Percentiles rank a stretch among this genome's conserved stretches.
Conservation (phyloP, 805 yeast species). For the Kuraishia floccosa region DNA sequence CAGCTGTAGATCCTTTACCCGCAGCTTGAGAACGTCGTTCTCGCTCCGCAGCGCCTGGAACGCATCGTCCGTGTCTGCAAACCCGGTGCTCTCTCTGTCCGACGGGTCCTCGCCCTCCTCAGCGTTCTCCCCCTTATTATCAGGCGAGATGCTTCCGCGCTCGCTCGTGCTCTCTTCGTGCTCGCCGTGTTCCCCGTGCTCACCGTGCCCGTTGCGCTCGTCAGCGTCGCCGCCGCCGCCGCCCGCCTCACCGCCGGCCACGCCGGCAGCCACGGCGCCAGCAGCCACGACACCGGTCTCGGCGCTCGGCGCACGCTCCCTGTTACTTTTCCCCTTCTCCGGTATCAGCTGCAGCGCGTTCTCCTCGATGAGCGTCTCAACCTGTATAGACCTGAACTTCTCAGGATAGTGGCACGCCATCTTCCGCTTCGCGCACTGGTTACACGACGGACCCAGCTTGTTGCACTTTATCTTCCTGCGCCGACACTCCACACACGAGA, state of each 20-base stretch:
- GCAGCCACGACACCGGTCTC: not conserved
- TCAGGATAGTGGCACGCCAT: conserved; percentile 33
- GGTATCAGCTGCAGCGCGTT: conserved; percentile 2
- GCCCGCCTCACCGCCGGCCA: not conserved
- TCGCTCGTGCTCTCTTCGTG: not conserved
- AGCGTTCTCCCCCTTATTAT: not conserved
- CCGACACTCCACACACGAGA: conserved; percentile 10
- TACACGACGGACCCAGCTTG: conserved; percentile 4
- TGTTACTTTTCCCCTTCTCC: not conserved
- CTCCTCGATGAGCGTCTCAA: conserved; percentile 13
- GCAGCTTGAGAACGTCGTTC: conserved; percentile 3
- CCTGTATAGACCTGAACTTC: conserved; percentile 31
- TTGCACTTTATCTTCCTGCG: conserved; percentile 9
- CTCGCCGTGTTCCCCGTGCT: not conserved
- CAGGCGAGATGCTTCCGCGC: not conserved
- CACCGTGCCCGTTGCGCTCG: not conserved
- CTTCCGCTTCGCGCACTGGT: conserved; percentile 1
- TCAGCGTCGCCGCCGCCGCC: not conserved
- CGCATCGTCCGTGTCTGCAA: not conserved
- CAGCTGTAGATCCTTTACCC: conserved; percentile 1
- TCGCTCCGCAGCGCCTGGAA: conserved; percentile 1
- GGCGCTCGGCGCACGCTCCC: not conserved
- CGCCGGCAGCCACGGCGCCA: no score
- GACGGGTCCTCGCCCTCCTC: not conserved
- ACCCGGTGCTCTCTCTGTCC: not conserved